A percentile compares a stretch with the other conserved stretches of the same genome.
These are phyloP conservation scores for Ophiocordyceps camponoti-leonardi DNA, from an alignment of 2,329 filamentous ascomycete species.

Conservation along the genomic window DNA sequence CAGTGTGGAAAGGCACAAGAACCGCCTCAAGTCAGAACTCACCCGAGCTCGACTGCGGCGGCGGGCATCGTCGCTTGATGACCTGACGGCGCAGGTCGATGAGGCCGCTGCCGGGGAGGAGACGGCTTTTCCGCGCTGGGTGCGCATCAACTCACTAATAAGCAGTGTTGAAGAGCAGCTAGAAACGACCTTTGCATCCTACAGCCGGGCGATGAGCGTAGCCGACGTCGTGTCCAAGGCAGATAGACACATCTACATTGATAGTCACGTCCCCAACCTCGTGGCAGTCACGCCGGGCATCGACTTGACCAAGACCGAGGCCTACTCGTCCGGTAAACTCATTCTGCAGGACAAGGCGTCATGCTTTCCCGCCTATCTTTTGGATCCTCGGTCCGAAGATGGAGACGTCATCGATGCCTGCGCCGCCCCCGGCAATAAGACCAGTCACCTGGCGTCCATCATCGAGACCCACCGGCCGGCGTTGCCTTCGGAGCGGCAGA, in stretches of 20 bases:
- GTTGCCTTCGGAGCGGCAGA: slow-evolving; percentile 14
- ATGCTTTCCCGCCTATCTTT: slow-evolving; percentile 83
- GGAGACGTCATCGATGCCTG: slow-evolving; percentile 84
- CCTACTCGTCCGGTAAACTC: slow-evolving; percentile 61
- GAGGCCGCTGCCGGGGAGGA: slow-evolving; percentile 28
- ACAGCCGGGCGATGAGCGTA: slow-evolving; percentile 37
- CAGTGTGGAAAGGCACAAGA: slow-evolving; percentile 65
- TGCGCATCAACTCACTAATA: slow-evolving; percentile 68
- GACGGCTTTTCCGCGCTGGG: slow-evolving; percentile 67
- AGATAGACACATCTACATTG: slow-evolving; percentile 47
- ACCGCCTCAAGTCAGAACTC: slow-evolving; percentile 64
- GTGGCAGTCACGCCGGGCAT: slow-evolving; percentile 57
- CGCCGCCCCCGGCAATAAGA: slow-evolving; percentile 93
- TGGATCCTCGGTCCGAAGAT: slow-evolving; percentile 48
- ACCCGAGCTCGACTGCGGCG: slow-evolving; percentile 60
- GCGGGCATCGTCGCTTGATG: slow-evolving; percentile 50
- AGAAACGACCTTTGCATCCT: slow-evolving; percentile 54
- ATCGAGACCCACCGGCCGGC: slow-evolving; percentile 27
- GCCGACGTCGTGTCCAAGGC: slow-evolving; percentile 30
- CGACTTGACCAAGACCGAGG: slow-evolving; percentile 54
- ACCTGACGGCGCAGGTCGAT: slow-evolving; percentile 42
- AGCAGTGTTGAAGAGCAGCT: slow-evolving; percentile 56
- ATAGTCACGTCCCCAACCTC: slow-evolving; percentile 67
- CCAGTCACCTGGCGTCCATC: slow-evolving; percentile 77
- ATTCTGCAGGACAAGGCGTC: slow-evolving; percentile 95